Conservation (phyloP, 108 stramenopile genomes). For the Nitzschia sp. region DNA sequence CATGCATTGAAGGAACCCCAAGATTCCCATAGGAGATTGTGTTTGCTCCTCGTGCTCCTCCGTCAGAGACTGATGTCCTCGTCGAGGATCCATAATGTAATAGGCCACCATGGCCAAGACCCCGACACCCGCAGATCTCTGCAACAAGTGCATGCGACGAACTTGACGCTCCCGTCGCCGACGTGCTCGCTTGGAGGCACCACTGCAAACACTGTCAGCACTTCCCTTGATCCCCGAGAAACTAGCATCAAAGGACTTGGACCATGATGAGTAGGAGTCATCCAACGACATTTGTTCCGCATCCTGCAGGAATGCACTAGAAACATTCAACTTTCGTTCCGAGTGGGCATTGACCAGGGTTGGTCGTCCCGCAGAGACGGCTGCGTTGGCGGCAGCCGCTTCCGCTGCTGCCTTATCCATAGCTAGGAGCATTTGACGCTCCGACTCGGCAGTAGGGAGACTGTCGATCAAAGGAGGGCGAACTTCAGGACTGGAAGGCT, state of each 20-base stretch:
- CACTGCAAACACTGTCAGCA: conserved; percentile 19
- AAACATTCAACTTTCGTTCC: not conserved
- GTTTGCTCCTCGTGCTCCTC: conserved; percentile 9
- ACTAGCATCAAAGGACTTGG: conserved; percentile 42
- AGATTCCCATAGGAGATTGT: conserved; percentile 37
- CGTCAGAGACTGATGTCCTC: not conserved
- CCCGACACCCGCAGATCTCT: conserved; percentile 20
- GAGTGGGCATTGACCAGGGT: conserved; percentile 1
- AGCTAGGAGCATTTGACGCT: conserved; percentile 28
- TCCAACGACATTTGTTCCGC: conserved; percentile 31
- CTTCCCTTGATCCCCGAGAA: conserved; percentile 19
- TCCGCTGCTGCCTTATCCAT: conserved; percentile 40
- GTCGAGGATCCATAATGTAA: conserved; percentile 32
- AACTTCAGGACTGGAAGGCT: not conserved
- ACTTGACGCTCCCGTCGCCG: conserved; percentile 35
- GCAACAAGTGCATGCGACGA: conserved; percentile 24
- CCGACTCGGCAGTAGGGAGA: conserved; percentile 8
- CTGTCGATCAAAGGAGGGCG: not conserved
- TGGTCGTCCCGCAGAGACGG: conserved; percentile 14
- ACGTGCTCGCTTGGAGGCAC: conserved; percentile 28
- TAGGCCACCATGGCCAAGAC: conserved; percentile 26
- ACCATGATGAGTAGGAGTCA: conserved; percentile 38
- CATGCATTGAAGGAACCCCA: conserved; percentile 31
- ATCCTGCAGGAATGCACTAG: not conserved
- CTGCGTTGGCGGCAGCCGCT: conserved; percentile 42